phyloP scores from a whole-genome alignment of 2,329 filamentous ascomycete genomes.

The Aureobasidium sp. region DNA sequence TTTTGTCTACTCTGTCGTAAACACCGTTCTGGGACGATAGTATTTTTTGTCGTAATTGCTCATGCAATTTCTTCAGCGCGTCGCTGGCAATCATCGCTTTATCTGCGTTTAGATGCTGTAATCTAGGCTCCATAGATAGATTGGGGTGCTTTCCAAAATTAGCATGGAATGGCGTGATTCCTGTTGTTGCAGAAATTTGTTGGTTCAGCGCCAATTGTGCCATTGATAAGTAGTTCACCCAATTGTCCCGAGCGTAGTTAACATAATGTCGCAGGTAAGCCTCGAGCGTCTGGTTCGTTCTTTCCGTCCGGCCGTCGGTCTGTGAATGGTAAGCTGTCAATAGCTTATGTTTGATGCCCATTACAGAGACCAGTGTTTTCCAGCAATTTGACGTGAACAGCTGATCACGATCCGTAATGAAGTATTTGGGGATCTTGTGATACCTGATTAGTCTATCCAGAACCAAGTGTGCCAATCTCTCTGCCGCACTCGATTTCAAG shows the following conservation, averaged over 20 bases:
- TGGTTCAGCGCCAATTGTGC: conserved; percentile 20
- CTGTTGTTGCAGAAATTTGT: conserved; percentile 12
- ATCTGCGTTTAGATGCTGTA: conserved; percentile 3
- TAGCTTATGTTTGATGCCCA: conserved; percentile 18
- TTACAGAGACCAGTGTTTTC: conserved; percentile 14
- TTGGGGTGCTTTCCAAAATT: conserved; percentile 14
- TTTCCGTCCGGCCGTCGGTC: conserved; percentile 22
- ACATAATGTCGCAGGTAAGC: conserved; percentile 19
- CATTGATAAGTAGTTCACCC: conserved; percentile 16
- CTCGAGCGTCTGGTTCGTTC: conserved; percentile 20
- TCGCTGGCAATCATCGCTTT: not conserved
- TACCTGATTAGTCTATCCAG: conserved; percentile 16
- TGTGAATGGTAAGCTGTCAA: conserved; percentile 22
- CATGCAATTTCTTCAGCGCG: conserved; percentile 2
- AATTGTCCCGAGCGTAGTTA: conserved; percentile 19
- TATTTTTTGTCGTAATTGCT: conserved; percentile 2
- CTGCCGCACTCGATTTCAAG: conserved; percentile 12
- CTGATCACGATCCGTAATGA: conserved; percentile 19
- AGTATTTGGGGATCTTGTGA: conserved; percentile 14
- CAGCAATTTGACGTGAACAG: conserved; percentile 19
- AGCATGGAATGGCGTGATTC: conserved; percentile 17
- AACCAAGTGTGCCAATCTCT: conserved; percentile 16
- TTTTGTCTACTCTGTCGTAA: not conserved
- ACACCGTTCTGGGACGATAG: conserved; percentile 1
- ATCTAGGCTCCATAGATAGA: not conserved